Evolutionary conservation across 768 basidiomycete genomes (phyloP).

Genomic region (Strobilomyces dryophilus): DNA sequence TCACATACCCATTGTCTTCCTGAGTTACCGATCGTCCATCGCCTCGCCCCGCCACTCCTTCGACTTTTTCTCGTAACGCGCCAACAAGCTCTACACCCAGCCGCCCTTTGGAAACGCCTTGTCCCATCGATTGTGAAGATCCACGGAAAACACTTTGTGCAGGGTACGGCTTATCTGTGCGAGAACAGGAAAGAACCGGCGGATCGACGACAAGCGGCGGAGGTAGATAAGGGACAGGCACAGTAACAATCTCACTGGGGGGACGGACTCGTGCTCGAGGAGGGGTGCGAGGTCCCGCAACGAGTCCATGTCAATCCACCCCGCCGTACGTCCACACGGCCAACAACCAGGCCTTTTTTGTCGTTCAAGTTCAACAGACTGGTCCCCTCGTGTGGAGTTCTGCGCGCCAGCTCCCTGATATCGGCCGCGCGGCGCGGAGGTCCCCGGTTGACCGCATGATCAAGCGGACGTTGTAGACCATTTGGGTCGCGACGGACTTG

Average conservation of each 20-base stretch:
- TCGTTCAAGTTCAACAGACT: constrained; percentile 59
- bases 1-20: too few relatives aligned
- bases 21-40: too few relatives aligned
- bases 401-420: constrained; percentile 58
- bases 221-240: constrained; percentile 24
- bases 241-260: constrained; percentile 99
- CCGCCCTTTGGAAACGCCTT: constrained; percentile 79
- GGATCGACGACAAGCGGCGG: too few relatives aligned
- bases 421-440: constrained; percentile 56
- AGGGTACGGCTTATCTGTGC: constrained; percentile 68
- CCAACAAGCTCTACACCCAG: constrained; percentile 81
- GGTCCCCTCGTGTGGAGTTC: constrained; percentile 74
- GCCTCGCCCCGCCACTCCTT: neutral
- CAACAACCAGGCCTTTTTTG: constrained; percentile 76
- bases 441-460: constrained; percentile 93
- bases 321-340: constrained; percentile 89
- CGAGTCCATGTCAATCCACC: constrained; percentile 95
- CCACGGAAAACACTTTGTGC: constrained; percentile 76
- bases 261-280: constrained; percentile 92
- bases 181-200: neutral
- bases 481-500: constrained; percentile 91
- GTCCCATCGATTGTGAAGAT: constrained; percentile 95
- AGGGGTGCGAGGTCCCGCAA: constrained; percentile 82
- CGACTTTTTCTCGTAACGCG: constrained; percentile 48
- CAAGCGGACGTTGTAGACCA: constrained; percentile 55